Base-by-base conservation (phyloP, 768 basidiomycete genomes). In the Amanita thiersii region DNA sequence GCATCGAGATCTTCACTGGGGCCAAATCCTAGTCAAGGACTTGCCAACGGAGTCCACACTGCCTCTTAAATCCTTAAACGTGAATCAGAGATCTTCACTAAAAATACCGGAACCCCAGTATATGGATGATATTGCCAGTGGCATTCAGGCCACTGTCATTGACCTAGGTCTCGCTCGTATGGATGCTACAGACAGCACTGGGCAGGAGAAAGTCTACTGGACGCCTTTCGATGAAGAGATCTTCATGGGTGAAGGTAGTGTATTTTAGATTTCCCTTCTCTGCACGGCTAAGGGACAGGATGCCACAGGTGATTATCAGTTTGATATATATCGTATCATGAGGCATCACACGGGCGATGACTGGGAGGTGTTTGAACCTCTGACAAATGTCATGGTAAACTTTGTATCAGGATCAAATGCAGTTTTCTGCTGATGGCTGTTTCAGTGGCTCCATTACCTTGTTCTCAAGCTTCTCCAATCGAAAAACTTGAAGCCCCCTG, bases 1-100 rank as follows among this genome's bases (percentile, higher is more conserved):
- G 94, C 96, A 99, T 61, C 90, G 96, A 23, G 96, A 99, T 59
- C 76, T 99, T n/a, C 96, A 99, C 53, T 90, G 89, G 78, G 96
- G 96, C 15, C 96, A 99, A 59, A 86, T 99, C 37, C 72, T 99
- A 5, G 78, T 98, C 36, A 80, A 81, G 53, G 68, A 71, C 45
- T 44, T 72, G 2, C 60, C 70, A 17, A 47, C 51, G 39, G 47
- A 48, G 10, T 46, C 23, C 12, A 31, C 50, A 26, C 49, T 51
- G 47, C 57, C 58, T 11, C 56, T 72, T 12, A 59, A 66, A 50
- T 45, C 57, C 5, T 35, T 66, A 36, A 56, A 62, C 42, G 45
- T 65, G 52, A 68, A 63, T 45, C 51, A 54, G 45, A 50, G 51
- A 47, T 8, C 44, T 15, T n/a, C n/a, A n/a, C n/a, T n/a, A 28